Conservation (phyloP, 768 basidiomycete genomes). For the Psilocybe tampanensis region DNA sequence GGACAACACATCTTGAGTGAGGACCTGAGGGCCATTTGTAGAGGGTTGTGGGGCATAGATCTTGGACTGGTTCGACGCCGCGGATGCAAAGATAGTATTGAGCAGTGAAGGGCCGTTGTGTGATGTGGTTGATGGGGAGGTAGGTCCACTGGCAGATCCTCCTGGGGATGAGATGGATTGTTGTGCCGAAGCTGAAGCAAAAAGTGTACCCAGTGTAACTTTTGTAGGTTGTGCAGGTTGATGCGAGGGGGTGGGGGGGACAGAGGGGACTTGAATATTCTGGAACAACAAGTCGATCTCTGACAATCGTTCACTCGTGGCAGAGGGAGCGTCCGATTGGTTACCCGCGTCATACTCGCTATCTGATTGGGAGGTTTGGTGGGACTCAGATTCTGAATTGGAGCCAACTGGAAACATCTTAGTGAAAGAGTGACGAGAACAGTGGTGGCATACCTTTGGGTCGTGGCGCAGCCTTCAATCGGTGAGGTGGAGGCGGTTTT, state of each 20-base stretch:
- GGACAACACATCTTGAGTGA: conserved; percentile 72
- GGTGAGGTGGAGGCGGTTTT: conserved; percentile 60
- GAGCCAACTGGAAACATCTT: conserved; percentile 1
- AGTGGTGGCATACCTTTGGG: conserved; percentile 18
- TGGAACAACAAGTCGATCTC: conserved; percentile 52
- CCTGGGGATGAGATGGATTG: conserved; percentile 15
- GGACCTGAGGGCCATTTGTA: conserved; percentile 59
- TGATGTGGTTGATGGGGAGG: conserved; percentile 19
- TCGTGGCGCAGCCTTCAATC: conserved; percentile 28
- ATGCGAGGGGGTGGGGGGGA: conserved; percentile 20
- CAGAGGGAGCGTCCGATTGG: conserved; percentile 25
- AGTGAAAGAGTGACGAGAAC: neutral
- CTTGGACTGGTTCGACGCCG: conserved; percentile 19
- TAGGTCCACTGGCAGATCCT: conserved; percentile 31
- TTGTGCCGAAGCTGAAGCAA: conserved; percentile 35
- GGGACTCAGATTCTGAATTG: conserved; percentile 24
- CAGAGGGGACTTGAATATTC: conserved; percentile 35
- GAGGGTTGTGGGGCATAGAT: conserved; percentile 33
- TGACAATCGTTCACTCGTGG: conserved; percentile 32
- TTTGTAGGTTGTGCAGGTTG: conserved; percentile 30
- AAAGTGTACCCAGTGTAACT: conserved; percentile 50
- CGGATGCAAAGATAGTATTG: conserved; percentile 77
- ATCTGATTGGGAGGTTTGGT: conserved; percentile 22
- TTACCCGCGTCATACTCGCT: conserved; percentile 29
- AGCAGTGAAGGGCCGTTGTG: conserved; percentile 62